phyloP scores from a whole-genome alignment of 164 flowering plant species.

The Cinnamomum micranthum region DNA sequence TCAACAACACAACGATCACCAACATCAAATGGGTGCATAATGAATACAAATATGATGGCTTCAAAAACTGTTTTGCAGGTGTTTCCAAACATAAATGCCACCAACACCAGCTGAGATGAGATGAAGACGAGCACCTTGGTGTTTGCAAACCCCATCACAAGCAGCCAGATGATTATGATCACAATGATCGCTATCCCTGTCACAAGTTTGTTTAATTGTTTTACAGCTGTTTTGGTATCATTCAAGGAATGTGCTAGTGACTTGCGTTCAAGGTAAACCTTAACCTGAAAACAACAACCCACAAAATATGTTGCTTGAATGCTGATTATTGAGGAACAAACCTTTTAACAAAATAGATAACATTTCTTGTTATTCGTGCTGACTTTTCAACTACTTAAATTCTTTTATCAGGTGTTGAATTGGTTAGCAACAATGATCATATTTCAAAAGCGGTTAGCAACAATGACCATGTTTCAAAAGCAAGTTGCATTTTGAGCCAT shows the following conservation, averaged over 20 bases:
- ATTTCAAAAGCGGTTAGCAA: not conserved
- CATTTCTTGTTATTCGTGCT: not conserved
- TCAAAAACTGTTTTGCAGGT: constrained; percentile 75
- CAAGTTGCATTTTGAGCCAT: not conserved
- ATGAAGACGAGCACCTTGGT: constrained; percentile 68
- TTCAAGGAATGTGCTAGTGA: constrained; percentile 65
- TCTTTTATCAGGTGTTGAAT: not conserved
- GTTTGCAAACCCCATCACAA: constrained; percentile 65
- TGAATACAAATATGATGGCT: constrained; percentile 82
- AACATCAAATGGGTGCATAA: constrained; percentile 93
- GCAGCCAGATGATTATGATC: constrained; percentile 51
- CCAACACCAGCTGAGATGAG: constrained; percentile 67
- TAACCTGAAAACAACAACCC: constrained; percentile 44
- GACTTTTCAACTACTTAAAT: too few relatives aligned
- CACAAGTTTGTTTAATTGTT: constrained; percentile 62
- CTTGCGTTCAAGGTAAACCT: constrained; percentile 74
- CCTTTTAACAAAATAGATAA: not conserved
- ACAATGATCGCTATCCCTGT: constrained; percentile 42
- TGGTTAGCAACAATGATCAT: not conserved
- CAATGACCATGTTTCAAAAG: not conserved
- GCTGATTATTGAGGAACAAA: not conserved
- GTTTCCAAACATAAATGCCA: constrained; percentile 77
- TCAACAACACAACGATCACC: constrained; percentile 96
- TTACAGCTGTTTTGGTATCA: constrained; percentile 87
- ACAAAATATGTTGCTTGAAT: not conserved